Evolutionary conservation across 78 protist genomes (phyloP), one percentile per base, ranked within the genome.

Genomic region (Dictyostelium intermedium): DNA sequence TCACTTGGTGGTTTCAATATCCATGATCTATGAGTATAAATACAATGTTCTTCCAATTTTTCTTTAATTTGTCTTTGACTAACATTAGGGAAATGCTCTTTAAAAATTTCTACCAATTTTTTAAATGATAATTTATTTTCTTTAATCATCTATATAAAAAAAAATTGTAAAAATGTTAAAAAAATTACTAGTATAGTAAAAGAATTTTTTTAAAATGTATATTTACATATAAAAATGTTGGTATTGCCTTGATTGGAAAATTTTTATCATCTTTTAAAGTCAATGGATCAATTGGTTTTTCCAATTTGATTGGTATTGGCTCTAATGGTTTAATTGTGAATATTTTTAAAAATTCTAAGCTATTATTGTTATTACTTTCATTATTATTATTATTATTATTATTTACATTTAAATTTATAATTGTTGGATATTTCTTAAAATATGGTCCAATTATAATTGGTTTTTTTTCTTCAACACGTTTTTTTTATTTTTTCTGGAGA

Each of bases 311-410:
- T 85, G 91, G 69, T 53, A 39, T 34, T 23, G 25, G 9, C 56
- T 41, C 85, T 35, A 89, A 70, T 43, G 94, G 74, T 69, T 89
- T 47, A 39, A 89, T 47, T 41, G 87, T 78, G 35, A 89, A 89
- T 69, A 43, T 78, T 41, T 89, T 80, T 56, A 35, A 56, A 34
- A 87, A 78, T 13, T 77, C 91, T n/a, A 66, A 53, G 10, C 47
- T 23, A 45, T 27, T 63, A 8, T 35, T 60, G 23, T 27, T 61
- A 25, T 63, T 25, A 23, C 23, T n/a, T 7, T 3, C 35, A 73
- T 73, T 73, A 0, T 20, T 35, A 20, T 37, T 20, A 74, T 37
- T 74, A 37, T 14, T 72, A 16, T 72, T 72, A 72, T 72, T 72
- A 16, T 32, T 13, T 32, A 10, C 25, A 34, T 72, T 34, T 14